phyloP scores from a whole-genome alignment of 2,329 filamentous ascomycete genomes.

The Diplodia scrobiculata region DNA sequence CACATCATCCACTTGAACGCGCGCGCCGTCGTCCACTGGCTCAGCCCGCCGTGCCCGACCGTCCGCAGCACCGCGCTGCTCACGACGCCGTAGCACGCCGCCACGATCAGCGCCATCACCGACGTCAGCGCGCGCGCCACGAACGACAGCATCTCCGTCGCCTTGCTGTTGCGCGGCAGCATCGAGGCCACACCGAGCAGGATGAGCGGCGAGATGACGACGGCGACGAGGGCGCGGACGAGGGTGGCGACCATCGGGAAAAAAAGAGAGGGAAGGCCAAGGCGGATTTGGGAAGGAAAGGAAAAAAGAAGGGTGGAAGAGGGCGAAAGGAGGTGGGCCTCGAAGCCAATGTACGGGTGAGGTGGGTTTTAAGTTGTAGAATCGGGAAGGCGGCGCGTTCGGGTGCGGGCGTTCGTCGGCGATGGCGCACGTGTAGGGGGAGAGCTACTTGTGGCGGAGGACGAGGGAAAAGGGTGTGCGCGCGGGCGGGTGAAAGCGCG shows the following conservation, averaged over 20 bases:
- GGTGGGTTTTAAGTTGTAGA: neutral
- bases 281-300: neutral
- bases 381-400: neutral
- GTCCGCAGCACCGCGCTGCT: slow-evolving; percentile 71
- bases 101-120: slow-evolving; percentile 45
- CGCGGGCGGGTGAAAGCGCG: neutral
- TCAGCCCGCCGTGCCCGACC: slow-evolving; percentile 70
- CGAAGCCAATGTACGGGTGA: neutral
- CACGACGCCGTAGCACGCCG: slow-evolving; percentile 71
- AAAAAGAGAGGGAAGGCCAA: neutral
- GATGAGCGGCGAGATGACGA: slow-evolving; percentile 25
- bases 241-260: slow-evolving; percentile 20
- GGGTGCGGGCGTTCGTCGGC: neutral
- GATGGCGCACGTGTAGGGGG: neutral
- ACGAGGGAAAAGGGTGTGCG: neutral
- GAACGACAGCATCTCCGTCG: slow-evolving; percentile 53
- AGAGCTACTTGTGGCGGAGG: neutral
- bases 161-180: neutral
- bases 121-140: slow-evolving; percentile 62
- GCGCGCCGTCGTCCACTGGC: slow-evolving; percentile 82
- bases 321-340: neutral
- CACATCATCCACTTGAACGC: slow-evolving; percentile 80
- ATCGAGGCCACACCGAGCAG: slow-evolving; percentile 10
- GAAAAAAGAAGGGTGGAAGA: neutral
- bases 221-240: slow-evolving; percentile 10